Conservation (phyloP, 2,329 filamentous ascomycete species). For the Erysiphe pulchra region DNA sequence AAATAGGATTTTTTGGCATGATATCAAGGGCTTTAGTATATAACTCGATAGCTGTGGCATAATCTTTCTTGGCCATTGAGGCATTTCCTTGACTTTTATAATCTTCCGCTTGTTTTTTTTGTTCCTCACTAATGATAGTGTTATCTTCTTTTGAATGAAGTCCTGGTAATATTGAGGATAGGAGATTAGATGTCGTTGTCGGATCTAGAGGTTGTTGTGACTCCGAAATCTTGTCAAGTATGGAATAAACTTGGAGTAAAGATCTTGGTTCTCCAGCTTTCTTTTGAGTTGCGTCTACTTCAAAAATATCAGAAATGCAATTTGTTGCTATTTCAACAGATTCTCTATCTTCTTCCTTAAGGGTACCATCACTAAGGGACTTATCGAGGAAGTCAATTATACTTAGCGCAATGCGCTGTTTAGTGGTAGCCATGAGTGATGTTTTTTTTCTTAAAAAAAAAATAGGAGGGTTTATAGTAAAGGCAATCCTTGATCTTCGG, state of each 20-base stretch:
- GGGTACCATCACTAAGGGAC: conserved; percentile 67
- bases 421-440: conserved; percentile 12
- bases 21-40: conserved; percentile 73
- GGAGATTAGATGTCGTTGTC: conserved; percentile 15
- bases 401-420: conserved; percentile 77
- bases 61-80: conserved; percentile 88
- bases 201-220: conserved; percentile 3
- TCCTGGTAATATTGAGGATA: conserved; percentile 19
- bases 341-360: conserved; percentile 70
- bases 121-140: conserved; percentile 17
- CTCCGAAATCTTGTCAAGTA: conserved; percentile 79
- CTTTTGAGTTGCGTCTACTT: conserved; percentile 63
- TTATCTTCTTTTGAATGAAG: conserved; percentile 13
- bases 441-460: too few relatives aligned
- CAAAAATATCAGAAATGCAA: conserved; percentile 88
- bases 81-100: conserved; percentile 83
- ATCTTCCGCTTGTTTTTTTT: conserved; percentile 60
- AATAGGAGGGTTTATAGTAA: too few relatives aligned
- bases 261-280: conserved; percentile 66
- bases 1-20: conserved; percentile 72
- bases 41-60: conserved; percentile 51
- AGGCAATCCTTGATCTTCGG: too few relatives aligned
- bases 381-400: conserved; percentile 85
- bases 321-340: conserved; percentile 83
- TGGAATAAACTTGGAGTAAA: conserved; percentile 73